A percentile compares a stretch with the other conserved stretches of the same genome.
Conservation (phyloP, 176 grass and related monocot genomes). For the Carex kokanica region DNA sequence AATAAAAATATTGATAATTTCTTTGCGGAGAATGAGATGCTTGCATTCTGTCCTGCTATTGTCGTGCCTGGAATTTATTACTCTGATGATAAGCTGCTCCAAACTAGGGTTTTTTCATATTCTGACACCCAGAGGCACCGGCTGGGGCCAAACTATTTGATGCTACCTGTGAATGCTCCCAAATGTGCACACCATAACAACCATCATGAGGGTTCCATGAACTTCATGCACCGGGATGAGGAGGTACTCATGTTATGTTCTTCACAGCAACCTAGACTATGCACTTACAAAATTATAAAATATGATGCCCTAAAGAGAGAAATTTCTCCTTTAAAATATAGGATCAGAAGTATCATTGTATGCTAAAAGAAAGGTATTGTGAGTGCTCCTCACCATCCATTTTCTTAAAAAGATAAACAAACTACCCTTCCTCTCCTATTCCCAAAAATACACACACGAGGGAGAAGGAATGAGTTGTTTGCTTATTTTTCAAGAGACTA, state of each 20-base stretch:
- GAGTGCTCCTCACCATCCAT: not conserved
- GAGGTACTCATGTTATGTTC: slow-evolving; percentile 45
- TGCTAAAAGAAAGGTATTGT: not conserved
- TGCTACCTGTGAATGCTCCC: slow-evolving; percentile 81
- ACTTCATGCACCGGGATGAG: slow-evolving; percentile 92
- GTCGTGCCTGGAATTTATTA: slow-evolving; percentile 82
- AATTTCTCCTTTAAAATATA: not conserved
- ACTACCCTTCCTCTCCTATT: not conserved
- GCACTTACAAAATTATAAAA: not conserved
- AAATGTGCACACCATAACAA: slow-evolving; percentile 88
- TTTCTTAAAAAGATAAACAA: not conserved
- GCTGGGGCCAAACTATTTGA: slow-evolving; percentile 78
- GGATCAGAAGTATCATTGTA: not conserved
- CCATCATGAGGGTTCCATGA: slow-evolving; percentile 82
- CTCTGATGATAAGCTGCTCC: slow-evolving; percentile 90
- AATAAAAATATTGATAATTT: slow-evolving; percentile 93
- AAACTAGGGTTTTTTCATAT: slow-evolving; percentile 84
- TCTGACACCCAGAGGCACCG: slow-evolving; percentile 89
- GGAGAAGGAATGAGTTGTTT: not conserved
- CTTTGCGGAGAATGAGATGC: slow-evolving; percentile 75
- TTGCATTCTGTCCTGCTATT: slow-evolving; percentile 86
- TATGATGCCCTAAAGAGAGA: not conserved
- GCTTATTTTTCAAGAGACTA: not conserved
- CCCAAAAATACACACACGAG: not conserved
- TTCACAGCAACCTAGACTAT: not conserved